A percentile compares a stretch with the other conserved stretches of the same genome.
Conservation (phyloP, 257 asterid genomes). For the Cynanchum wilfordii region DNA sequence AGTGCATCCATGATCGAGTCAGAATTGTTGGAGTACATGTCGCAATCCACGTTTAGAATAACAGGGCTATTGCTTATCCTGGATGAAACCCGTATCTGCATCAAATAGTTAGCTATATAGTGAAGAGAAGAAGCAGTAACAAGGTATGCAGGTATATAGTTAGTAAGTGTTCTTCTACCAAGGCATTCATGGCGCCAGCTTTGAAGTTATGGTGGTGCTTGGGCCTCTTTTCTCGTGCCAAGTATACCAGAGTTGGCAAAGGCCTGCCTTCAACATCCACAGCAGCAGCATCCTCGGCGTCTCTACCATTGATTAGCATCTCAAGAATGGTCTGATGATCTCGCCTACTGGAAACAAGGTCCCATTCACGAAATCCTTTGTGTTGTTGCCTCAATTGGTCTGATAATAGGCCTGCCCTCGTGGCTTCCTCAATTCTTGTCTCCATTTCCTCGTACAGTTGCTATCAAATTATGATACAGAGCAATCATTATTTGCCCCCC, state of each 20-base stretch:
- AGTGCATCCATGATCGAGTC: constrained; percentile 26
- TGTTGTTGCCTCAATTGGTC: constrained; percentile 6
- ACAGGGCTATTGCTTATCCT: constrained; percentile 27
- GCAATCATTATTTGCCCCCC: no score
- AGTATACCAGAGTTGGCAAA: constrained; percentile 20
- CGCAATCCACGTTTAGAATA: constrained; percentile 35
- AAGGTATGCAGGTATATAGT: no score
- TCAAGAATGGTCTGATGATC: constrained; percentile 17
- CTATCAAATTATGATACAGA: not conserved
- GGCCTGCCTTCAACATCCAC: constrained; percentile 9
- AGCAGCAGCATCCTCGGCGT: not conserved
- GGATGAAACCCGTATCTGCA: constrained; percentile 34
- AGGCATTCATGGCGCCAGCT: constrained; percentile 24
- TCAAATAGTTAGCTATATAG: no score
- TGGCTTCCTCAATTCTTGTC: not conserved
- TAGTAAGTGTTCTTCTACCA: constrained; percentile 6
- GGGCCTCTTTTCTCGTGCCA: constrained; percentile 23
- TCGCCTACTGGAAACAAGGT: not conserved
- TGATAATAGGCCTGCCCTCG: constrained; percentile 3
- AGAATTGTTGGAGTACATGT: constrained; percentile 31
- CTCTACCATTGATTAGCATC: constrained; percentile 15
- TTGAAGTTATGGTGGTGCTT: constrained; percentile 18
- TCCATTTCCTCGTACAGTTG: constrained; percentile 13
- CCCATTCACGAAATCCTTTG: constrained; percentile 20
- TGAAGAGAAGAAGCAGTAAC: no score